Evolutionary conservation across 345 rosid genomes (phyloP).

Genomic region (Ricinus communis): DNA sequence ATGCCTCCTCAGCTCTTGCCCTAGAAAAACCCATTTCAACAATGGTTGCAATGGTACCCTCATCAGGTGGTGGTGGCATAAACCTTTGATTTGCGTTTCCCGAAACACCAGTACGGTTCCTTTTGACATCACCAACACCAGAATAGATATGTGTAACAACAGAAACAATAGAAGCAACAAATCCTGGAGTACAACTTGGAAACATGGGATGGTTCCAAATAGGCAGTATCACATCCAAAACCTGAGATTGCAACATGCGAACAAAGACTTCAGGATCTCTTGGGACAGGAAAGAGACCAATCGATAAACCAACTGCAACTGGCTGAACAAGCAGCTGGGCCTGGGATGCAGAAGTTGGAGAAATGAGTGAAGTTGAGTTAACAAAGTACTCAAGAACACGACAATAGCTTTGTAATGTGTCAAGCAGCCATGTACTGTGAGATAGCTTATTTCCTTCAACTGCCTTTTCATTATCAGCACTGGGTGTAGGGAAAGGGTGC

Average conservation of each 20-base stretch:
- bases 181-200: conserved; percentile 72
- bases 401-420: conserved; percentile 80
- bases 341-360: conserved; percentile 71
- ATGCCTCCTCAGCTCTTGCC: conserved; percentile 92
- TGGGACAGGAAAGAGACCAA: conserved; percentile 88
- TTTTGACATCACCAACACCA: conserved; percentile 85
- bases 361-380: conserved; percentile 65
- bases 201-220: conserved; percentile 86
- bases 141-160: conserved; percentile 78
- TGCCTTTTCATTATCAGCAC: conserved; percentile 61
- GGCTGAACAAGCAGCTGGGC: conserved; percentile 91
- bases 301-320: conserved; percentile 78
- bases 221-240: conserved; percentile 80
- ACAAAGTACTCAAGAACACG: conserved; percentile 83
- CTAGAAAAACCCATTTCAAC: conserved; percentile 98
- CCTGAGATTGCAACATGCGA: conserved; percentile 84
- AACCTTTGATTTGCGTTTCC: conserved; percentile 72
- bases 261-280: conserved; percentile 89
- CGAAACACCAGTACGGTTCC: conserved; percentile 58
- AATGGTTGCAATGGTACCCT: conserved; percentile 76
- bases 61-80: conserved; percentile 87
- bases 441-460: conserved; percentile 64
- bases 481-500: conserved; percentile 45
- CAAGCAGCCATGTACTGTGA: conserved; percentile 71
- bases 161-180: conserved; percentile 69